These are phyloP conservation scores for Ascochyta koolunga DNA, from an alignment of 2,329 filamentous ascomycete genomes.

Conservation along the genomic window DNA sequence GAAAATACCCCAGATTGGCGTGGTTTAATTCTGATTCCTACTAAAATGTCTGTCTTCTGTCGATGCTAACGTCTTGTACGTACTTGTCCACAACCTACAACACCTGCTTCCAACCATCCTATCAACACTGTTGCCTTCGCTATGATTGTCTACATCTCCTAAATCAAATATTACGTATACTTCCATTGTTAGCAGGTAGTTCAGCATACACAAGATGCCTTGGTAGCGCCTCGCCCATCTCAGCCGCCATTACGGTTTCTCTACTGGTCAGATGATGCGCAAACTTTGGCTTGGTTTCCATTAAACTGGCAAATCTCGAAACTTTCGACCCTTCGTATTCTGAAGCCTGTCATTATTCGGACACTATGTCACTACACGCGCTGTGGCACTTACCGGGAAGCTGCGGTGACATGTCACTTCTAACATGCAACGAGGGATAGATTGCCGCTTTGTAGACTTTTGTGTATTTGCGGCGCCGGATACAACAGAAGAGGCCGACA, in stretches of 20 bases:
- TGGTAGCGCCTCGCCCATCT: constrained; percentile 21
- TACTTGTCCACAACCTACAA: not conserved
- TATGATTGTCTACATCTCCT: not conserved
- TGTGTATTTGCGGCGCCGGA: constrained; percentile 18
- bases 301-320: not conserved
- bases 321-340: not conserved
- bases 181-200: constrained; percentile 10
- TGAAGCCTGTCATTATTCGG: not conserved
- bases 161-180: constrained; percentile 7
- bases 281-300: constrained; percentile 17
- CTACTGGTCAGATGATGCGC: constrained; percentile 25
- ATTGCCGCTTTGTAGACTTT: constrained; percentile 31
- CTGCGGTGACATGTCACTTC: constrained; percentile 35
- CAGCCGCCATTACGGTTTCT: constrained; percentile 16
- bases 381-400: constrained; percentile 22
- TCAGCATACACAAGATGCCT: constrained; percentile 16
- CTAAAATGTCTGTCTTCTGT: not conserved
- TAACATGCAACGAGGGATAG: constrained; percentile 30
- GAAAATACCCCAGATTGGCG: not conserved
- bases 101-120: not conserved
- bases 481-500: constrained; percentile 17
- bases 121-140: not conserved
- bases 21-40: not conserved
- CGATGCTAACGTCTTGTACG: not conserved
- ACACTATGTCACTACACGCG: not conserved